Conservation (phyloP, 805 yeast species). For the Hanseniaspora lachancei region DNA sequence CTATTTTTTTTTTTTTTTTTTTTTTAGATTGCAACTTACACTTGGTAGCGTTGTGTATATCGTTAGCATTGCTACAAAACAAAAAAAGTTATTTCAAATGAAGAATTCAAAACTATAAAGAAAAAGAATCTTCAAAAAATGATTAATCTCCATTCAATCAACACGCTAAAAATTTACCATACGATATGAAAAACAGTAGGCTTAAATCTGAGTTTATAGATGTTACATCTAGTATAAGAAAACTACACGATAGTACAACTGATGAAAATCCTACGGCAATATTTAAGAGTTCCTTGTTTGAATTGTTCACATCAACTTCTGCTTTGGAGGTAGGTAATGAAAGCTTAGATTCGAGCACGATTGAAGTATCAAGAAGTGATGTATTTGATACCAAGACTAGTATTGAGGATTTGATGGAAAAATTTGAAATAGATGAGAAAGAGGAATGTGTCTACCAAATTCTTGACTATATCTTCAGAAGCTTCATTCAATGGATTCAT, state of each 20-base stretch:
- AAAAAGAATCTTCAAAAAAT: not conserved
- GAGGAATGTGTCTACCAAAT: slow-evolving; percentile 37
- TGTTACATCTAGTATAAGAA: slow-evolving; percentile 41
- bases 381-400: not conserved
- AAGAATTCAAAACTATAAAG: not conserved
- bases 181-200: not conserved
- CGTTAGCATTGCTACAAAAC: too few species aligned
- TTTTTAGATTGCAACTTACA: not conserved
- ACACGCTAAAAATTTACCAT: not conserved
- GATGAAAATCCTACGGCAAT: slow-evolving; percentile 40
- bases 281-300: slow-evolving; percentile 45
- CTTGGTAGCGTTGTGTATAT: not conserved
- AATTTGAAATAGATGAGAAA: slow-evolving; percentile 21
- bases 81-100: too few species aligned
- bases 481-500: slow-evolving; percentile 59
- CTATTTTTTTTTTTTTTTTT: not conserved
- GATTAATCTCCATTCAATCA: not conserved
- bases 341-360: slow-evolving; percentile 64
- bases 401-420: not conserved
- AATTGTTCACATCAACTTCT: slow-evolving; percentile 70
- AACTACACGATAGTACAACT: slow-evolving; percentile 23
- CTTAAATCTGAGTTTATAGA: slow-evolving; percentile 25
- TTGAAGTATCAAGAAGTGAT: slow-evolving; percentile 33
- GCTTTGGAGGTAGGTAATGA: slow-evolving; percentile 68
- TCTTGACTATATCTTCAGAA: slow-evolving; percentile 40